Conservation (phyloP, 768 basidiomycete species). For the Suillus discolor region DNA sequence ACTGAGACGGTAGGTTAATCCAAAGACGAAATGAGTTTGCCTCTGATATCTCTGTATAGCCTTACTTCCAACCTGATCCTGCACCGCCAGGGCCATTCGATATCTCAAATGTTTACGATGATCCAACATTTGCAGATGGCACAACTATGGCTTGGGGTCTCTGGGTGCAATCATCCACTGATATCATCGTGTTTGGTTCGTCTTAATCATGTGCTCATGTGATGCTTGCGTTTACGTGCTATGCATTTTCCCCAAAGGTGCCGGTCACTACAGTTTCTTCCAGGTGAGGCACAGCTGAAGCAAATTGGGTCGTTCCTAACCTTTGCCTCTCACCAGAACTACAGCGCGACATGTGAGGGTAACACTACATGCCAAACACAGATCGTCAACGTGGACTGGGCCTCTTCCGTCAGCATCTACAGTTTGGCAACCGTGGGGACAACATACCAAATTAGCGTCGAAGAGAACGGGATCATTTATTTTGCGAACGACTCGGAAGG, state of each 20-base stretch:
- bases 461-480: slow-evolving; percentile 32
- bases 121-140: slow-evolving; percentile 50
- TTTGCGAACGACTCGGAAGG: slow-evolving; percentile 38
- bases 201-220: background rate
- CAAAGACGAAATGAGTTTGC: background rate
- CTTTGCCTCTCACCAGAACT: slow-evolving; percentile 44
- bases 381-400: slow-evolving; percentile 37
- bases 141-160: slow-evolving; percentile 58
- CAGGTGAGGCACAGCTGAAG: slow-evolving; percentile 34
- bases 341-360: slow-evolving; percentile 49
- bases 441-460: slow-evolving; percentile 37
- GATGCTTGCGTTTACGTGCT: background rate
- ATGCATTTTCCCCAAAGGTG: slow-evolving; percentile 42
- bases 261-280: slow-evolving; percentile 75
- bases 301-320: background rate
- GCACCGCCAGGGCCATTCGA: slow-evolving; percentile 59
- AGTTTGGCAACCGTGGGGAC: slow-evolving; percentile 44
- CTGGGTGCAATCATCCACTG: slow-evolving; percentile 47
- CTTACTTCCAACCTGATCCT: slow-evolving; percentile 69
- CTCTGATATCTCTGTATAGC: slow-evolving; percentile 38
- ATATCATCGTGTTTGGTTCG: slow-evolving; percentile 68
- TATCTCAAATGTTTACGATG: slow-evolving; percentile 44
- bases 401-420: slow-evolving; percentile 38
- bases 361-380: slow-evolving; percentile 52
- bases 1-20: slow-evolving; percentile 64